These are phyloP conservation scores for Penicillium simplicissimum DNA, from an alignment of 495 filamentous ascomycete species.

Conservation along the genomic window DNA sequence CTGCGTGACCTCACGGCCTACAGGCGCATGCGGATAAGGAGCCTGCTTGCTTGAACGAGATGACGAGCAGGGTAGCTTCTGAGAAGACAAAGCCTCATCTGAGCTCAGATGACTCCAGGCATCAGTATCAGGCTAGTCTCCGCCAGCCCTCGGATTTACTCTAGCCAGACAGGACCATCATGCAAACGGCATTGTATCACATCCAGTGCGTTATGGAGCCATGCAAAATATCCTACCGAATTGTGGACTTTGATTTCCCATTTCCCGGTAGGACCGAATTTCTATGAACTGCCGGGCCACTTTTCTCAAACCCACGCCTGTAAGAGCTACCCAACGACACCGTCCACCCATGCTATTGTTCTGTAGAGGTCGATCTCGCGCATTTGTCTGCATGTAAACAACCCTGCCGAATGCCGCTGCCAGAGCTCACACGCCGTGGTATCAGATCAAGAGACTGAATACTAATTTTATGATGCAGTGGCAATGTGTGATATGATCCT, in stretches of 20 bases:
- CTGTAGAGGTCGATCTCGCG: no score
- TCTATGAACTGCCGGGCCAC: neutral
- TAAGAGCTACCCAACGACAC: no score
- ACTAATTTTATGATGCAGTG: neutral
- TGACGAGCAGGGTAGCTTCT: neutral
- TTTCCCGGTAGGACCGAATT: neutral
- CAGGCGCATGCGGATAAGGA: neutral
- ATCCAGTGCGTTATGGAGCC: neutral
- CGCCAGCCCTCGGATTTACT: neutral
- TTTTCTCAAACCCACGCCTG: neutral
- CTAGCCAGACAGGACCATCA: neutral
- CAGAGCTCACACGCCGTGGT: neutral
- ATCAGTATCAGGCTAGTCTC: neutral
- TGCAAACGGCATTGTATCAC: neutral
- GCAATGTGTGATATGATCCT: neutral
- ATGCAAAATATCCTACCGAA: neutral
- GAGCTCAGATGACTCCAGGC: neutral
- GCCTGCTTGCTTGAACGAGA: conserved; percentile 12
- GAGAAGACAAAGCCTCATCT: neutral
- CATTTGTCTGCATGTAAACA: no score
- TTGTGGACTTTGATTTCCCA: neutral
- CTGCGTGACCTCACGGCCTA: neutral
- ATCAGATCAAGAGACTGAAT: neutral
- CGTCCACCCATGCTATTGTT: no score
- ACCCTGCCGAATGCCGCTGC: neutral